A percentile compares a stretch with the other conserved stretches of the same genome.
These are phyloP conservation scores for Globisporangium iwayamae DNA, from an alignment of 352 stramenopile species.

Conservation along the genomic window DNA sequence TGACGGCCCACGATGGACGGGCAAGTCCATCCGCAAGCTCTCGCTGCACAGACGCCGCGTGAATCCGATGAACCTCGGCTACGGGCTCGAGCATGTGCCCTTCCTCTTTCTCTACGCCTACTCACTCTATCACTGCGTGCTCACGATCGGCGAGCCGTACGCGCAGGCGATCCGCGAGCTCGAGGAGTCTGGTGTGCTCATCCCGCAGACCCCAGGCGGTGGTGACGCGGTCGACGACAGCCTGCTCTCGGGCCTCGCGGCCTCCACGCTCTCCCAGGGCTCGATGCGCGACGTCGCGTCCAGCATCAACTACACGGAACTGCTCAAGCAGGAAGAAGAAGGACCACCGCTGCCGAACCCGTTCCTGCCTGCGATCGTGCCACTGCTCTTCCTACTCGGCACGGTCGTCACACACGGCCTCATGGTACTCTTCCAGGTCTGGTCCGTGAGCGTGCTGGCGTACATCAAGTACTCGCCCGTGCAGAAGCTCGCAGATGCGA, in stretches of 20 bases:
- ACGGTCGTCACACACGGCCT: conserved; percentile 82
- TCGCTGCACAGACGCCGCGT: conserved; percentile 55
- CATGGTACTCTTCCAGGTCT: conserved; percentile 88
- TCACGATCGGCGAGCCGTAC: conserved; percentile 65
- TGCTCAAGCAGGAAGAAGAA: conserved; percentile 52
- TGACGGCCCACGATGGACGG: conserved; percentile 53
- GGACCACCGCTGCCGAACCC: conserved; percentile 83
- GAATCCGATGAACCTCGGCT: conserved; percentile 56
- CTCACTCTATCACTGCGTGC: conserved; percentile 65
- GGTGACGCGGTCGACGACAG: conserved; percentile 32
- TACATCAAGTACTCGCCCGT: conserved; percentile 86
- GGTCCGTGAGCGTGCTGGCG: conserved; percentile 75
- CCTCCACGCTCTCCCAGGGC: conserved; percentile 68
- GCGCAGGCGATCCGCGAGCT: conserved; percentile 72
- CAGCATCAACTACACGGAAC: conserved; percentile 56
- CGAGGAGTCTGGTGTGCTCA: conserved; percentile 52
- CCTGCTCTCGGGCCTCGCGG: conserved; percentile 50
- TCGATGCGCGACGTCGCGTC: conserved; percentile 49
- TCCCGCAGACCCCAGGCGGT: conserved; percentile 25
- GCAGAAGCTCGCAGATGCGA: conserved; percentile 50
- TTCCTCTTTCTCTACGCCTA: conserved; percentile 70
- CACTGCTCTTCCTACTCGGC: conserved; percentile 79
- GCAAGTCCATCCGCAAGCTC: conserved; percentile 65
- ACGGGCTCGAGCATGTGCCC: conserved; percentile 66
- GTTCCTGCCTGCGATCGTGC: conserved; percentile 88